Conservation (phyloP, 2,329 filamentous ascomycete species). For the Colletotrichum sp. region DNA sequence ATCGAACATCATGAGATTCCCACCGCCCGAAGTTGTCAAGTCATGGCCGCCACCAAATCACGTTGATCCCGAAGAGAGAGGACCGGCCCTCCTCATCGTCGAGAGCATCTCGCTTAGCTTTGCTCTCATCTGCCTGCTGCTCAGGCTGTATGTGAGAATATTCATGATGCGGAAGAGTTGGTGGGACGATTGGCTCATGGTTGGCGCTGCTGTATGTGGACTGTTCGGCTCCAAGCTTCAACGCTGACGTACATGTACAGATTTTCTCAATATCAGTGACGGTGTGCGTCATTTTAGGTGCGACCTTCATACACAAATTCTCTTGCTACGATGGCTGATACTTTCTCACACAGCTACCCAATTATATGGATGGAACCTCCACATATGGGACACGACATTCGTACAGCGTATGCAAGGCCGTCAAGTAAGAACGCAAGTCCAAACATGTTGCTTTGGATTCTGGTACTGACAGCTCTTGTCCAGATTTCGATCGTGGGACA, state of each 20-base stretch:
- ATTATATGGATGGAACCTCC: conserved; percentile 41
- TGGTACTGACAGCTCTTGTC: background rate
- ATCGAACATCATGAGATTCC: background rate
- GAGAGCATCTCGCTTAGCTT: conserved; percentile 38
- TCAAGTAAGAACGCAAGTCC: background rate
- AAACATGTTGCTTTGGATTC: rapidly evolving
- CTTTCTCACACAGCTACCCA: conserved; percentile 26
- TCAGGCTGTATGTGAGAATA: conserved; percentile 44
- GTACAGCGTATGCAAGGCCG: conserved; percentile 31
- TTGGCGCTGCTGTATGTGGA: conserved; percentile 37
- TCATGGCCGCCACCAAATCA: background rate
- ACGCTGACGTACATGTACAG: conserved; percentile 13
- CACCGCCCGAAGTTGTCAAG: background rate
- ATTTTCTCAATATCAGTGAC: conserved; percentile 37
- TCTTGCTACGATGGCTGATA: too few relatives aligned
- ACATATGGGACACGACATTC: conserved; percentile 40
- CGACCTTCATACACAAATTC: too few relatives aligned
- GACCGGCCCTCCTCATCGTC: conserved; percentile 38
- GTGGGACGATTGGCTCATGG: conserved; percentile 48
- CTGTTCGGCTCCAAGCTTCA: background rate
- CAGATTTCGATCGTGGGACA: conserved; percentile 46
- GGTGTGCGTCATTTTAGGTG: conserved; percentile 34
- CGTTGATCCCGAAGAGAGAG: background rate
- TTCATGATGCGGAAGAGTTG: conserved; percentile 36
- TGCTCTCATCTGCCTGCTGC: conserved; percentile 36